Evolutionary conservation across 345 rosid species (phyloP), one percentile per base, ranked within the genome.

Genomic region (Schrenkiella parvula): DNA sequence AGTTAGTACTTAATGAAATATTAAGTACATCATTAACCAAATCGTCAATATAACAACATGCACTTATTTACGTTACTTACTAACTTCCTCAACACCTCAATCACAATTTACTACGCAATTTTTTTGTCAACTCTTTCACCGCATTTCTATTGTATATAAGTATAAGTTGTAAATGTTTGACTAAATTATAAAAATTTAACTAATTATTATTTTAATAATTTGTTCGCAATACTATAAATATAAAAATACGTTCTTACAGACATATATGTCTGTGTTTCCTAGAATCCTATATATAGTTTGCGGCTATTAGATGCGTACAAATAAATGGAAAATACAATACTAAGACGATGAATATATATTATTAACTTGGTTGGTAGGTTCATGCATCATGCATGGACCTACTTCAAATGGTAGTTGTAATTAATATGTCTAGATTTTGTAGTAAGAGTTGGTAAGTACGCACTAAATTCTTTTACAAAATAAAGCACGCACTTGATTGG

Each of bases 341-440:
- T 26, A 17, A 14, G 37, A 21, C 46, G 55, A 52, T 41, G 54
- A 5, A 52, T 6, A n/a, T n/a, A n/a, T n/a, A 25, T 23, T 22
- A 35, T 15, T 72, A 21, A 43, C 47, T 53, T 42, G 47, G 54
- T 42, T 72, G 46, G 38, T 64, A 64, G 21, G 21, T 73, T 54
- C 50, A 64, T 50, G 55, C 56, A 51, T 54, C 50, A 64, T 50
- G 55, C 56, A 51, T 64, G 77, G 29, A 54, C 71, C 57, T 73
- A 34, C 46, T 54, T 54, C 39, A 32, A 35, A 41, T 44, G 39
- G 56, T 32, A 57, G 47, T 29, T 64, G 39, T 32, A 34, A 12
- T 72, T 32, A 64, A 23, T 54, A n/a, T 55, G 58, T 35, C 64
- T 25, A 26, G 35, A 44, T 72, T 61, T 55, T 25, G n/a, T 44